phyloP scores from a whole-genome alignment of 75 land plant species.

The Cupressus sempervirens region DNA sequence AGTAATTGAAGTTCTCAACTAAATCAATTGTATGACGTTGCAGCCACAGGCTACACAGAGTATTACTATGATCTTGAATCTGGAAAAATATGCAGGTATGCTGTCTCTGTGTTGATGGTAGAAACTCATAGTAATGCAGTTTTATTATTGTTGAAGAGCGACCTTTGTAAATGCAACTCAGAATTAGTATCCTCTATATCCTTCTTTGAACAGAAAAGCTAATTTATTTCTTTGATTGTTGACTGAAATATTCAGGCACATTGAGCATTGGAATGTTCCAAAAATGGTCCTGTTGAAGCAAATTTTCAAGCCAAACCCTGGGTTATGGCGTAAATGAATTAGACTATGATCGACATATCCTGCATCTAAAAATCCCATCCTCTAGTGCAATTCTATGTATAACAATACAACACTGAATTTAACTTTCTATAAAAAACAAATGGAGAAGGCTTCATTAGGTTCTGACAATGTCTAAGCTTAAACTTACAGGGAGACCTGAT shows the following conservation, averaged over 20 bases:
- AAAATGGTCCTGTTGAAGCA: slow-evolving; percentile 88
- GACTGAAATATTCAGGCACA: slow-evolving; percentile 58
- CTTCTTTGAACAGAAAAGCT: not conserved
- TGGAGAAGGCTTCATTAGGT: not conserved
- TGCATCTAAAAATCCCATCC: not conserved
- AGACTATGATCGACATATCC: not conserved
- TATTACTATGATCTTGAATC: slow-evolving; percentile 72
- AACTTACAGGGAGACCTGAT: not conserved
- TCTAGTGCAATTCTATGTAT: not conserved
- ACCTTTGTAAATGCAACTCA: not conserved
- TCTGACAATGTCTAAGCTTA: not conserved
- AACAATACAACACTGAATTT: not conserved
- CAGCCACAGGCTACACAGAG: slow-evolving; percentile 97
- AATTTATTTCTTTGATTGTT: slow-evolving; percentile 8
- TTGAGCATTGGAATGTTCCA: slow-evolving; percentile 95
- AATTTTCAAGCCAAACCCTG: slow-evolving; percentile 71
- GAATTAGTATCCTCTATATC: not conserved
- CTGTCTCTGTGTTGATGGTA: slow-evolving; percentile 5
- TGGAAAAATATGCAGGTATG: slow-evolving; percentile 89
- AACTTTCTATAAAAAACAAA: not conserved
- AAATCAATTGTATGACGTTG: slow-evolving; percentile 5
- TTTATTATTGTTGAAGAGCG: not conserved
- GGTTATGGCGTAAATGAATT: slow-evolving; percentile 27
- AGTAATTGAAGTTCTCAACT: not conserved
- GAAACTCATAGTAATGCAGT: not conserved